A percentile compares a stretch with the other conserved stretches of the same genome.
Evolutionary conservation across 768 basidiomycete species (phyloP).

Genomic region (Xanthoconium stramineum): DNA sequence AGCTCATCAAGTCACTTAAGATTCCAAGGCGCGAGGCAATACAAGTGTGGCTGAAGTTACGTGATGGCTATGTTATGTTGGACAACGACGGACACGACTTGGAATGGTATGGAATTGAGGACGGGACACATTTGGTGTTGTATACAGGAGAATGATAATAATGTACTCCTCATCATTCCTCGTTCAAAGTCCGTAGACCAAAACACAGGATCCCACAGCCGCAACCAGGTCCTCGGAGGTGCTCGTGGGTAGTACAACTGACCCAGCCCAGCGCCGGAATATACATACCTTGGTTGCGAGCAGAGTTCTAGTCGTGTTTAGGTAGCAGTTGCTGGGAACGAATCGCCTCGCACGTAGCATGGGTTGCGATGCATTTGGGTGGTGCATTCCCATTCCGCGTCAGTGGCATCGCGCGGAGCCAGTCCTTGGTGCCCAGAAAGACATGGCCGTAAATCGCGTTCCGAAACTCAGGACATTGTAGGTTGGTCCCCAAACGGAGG

Average conservation of each 20-base stretch:
- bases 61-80: constrained; percentile 48
- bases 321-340: neutral
- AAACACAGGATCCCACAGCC: constrained; percentile 14
- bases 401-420: constrained; percentile 7
- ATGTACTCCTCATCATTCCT: neutral
- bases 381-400: constrained; percentile 3
- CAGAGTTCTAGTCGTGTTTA: neutral
- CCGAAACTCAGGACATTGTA: constrained; percentile 19
- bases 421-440: constrained; percentile 14
- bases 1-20: constrained; percentile 52
- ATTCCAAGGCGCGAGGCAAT: constrained; percentile 32
- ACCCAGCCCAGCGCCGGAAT: neutral
- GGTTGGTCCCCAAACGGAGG: constrained; percentile 14
- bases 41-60: constrained; percentile 55
- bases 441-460: constrained; percentile 2
- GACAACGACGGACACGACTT: constrained; percentile 52
- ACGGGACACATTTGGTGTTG: constrained; percentile 38
- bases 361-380: neutral
- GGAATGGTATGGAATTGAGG: constrained; percentile 72
- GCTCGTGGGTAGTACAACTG: constrained; percentile 5
- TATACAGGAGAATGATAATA: constrained; percentile 15
- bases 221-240: constrained; percentile 3
- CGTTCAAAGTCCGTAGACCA: neutral
- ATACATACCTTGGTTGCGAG: constrained; percentile 17
- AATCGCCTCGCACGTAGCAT: constrained; percentile 6